Evolutionary conservation across 2,329 filamentous ascomycete species (phyloP), one percentile per base, ranked within the genome.

Genomic region (Laburnicola sp.): DNA sequence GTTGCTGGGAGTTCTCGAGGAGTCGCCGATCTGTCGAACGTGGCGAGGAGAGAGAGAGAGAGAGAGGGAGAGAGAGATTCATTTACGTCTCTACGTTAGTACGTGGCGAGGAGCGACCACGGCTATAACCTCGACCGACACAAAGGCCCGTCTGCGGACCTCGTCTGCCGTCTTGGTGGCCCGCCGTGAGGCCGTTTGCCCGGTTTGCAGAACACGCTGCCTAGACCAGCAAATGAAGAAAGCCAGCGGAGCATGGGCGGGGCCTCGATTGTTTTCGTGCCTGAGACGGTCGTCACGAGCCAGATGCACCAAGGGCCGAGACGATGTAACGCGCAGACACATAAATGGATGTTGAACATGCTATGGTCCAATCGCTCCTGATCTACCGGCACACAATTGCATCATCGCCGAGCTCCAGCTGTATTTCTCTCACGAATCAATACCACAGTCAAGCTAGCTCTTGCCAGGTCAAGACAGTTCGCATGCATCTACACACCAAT

Each of bases 71-170:
- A 16, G 16, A 16, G 16, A 16, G 16, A 16, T 16, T 16, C 16
- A 16, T 16, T 16, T 16, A 16, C 16, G 16, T 16, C 16, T 21
- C 4, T 21, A 22, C 9, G 21, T 6, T 10, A 30, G 28, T 6
- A 21, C 30, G 3, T n/a, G 41, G 32, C 27, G 50, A 50, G 51
- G 51, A 28, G 58, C 59, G 45, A 50, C 52, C 39, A 53, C 50
- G 58, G 56, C 65, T 70, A 69, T 66, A 68, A 65, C 53, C 51
- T 55, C 53, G 47, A 49, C 45, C 42, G 16, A 16, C 23, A 32
- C 59, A 65, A 71, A 70, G 69, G 68, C 62, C 68, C 67, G 67
- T 70, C 61, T 70, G 51, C 66, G 63, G 66, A 58, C 16, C 59
- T 57, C 59, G 53, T 52, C 57, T 45, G 45, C 49, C 50, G 56